Evolutionary conservation across 2,329 filamentous ascomycete species (phyloP), one percentile per base, ranked within the genome.

Genomic region (Chaetomium strumarium): DNA sequence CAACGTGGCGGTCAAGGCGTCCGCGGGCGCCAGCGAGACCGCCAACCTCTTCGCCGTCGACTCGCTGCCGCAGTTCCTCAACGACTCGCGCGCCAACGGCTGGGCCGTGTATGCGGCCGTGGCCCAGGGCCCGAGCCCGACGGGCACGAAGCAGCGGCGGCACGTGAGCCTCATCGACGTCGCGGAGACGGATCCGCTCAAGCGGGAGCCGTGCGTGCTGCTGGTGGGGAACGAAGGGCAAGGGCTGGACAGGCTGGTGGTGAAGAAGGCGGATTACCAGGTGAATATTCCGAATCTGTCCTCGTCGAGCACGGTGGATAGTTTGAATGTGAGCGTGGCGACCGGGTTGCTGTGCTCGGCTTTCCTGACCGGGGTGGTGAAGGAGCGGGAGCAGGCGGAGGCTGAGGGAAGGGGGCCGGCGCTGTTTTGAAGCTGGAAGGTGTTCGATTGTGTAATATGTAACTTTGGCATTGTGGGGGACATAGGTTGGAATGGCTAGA

Each of bases 241-340:
- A 53, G 91, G 90, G 1, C 68, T 96, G 42, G 74, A 79, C n/a
- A 73, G 75, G 48, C 75, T 78, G 52, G 70, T 93, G 55, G 55
- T 63, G 2, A 81, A 80, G 60, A 80, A 80, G 52, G 85, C 88
- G 0, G 82, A 95, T 59, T 75, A 74, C 30, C 75, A 84, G 60
- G 62, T 85, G 5, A 80, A 84, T 7, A 88, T 99, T 49, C 77
- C 77, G 59, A 79, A 67, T 67, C 78, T 67, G 67, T 71, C 59
- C 16, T 77, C 68, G 39, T 72, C 64, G 57, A 34, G 13, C 17
- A 74, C 63, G 66, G 83, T 99, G 2, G 92, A 97, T 68, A 96
- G 90, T 67, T 71, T 99, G 67, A 97, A 99, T 66, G 93, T 97
- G 37, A 90, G 88, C 64, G 91, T 95, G 17, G 92, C 93, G 1